A percentile compares a stretch with the other conserved stretches of the same genome.
Evolutionary conservation across 345 rosid genomes (phyloP).

Genomic region (Camelina sativa): DNA sequence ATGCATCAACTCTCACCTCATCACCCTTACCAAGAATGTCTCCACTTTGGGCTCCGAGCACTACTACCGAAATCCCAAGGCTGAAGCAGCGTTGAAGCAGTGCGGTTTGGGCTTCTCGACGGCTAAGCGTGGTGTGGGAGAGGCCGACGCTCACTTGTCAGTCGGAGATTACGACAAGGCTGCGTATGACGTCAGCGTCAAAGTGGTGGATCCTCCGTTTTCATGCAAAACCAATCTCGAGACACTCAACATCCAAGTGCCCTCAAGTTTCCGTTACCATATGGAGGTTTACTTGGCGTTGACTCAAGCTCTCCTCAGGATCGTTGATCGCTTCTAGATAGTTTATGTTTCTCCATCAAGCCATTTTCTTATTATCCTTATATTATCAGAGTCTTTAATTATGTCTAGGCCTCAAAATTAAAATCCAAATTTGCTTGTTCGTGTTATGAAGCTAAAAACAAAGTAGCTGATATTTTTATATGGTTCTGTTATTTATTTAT

Average conservation of each 20-base stretch:
- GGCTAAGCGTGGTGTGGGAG: constrained; percentile 35
- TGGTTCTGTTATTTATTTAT: too few species aligned
- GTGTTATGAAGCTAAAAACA: not conserved
- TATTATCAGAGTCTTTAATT: not conserved
- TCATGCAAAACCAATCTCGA: constrained; percentile 28
- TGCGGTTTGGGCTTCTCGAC: constrained; percentile 26
- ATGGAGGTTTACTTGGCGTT: constrained; percentile 40
- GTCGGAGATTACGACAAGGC: constrained; percentile 41
- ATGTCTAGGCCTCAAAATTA: constrained; percentile 11
- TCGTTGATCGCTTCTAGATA: constrained; percentile 41
- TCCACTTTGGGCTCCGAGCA: constrained; percentile 25
- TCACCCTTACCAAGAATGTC: constrained; percentile 27
- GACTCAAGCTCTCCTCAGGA: constrained; percentile 43
- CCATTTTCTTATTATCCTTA: not conserved
- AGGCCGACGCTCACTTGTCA: constrained; percentile 16
- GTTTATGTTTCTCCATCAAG: not conserved
- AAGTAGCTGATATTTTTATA: not conserved
- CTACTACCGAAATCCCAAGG: constrained; percentile 9
- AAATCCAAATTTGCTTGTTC: constrained; percentile 15
- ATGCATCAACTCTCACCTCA: constrained; percentile 37
- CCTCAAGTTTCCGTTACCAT: constrained; percentile 27
- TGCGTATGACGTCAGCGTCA: constrained; percentile 28
- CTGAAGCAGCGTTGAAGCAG: constrained; percentile 18
- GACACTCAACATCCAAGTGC: constrained; percentile 24
- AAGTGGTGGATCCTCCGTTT: constrained; percentile 20